Evolutionary conservation across 768 basidiomycete species (phyloP).

Genomic region (Boletus vermiculosoides): DNA sequence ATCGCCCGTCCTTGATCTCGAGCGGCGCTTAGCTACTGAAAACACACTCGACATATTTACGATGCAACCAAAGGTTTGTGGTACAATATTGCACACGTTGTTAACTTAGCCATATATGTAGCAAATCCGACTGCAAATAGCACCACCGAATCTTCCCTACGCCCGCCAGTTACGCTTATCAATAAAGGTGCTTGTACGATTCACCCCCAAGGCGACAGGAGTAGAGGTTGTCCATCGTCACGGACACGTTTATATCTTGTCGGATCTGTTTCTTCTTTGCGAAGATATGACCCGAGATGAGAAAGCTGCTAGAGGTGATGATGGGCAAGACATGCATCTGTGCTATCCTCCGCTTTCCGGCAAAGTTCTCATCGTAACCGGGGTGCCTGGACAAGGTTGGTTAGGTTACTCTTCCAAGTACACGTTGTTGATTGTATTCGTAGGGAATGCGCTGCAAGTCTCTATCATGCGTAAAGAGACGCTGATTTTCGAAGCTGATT

Average conservation of each 20-base stretch:
- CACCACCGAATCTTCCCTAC: constrained; percentile 75
- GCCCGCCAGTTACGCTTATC: constrained; percentile 74
- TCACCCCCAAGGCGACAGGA: constrained; percentile 75
- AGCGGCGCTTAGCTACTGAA: constrained; percentile 72
- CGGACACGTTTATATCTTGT: constrained; percentile 87
- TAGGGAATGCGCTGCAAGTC: constrained; percentile 74
- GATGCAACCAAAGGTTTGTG: constrained; percentile 82
- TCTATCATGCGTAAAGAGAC: constrained; percentile 88
- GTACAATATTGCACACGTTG: not conserved
- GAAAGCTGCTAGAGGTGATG: constrained; percentile 43
- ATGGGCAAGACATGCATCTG: constrained; percentile 84
- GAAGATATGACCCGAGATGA: constrained; percentile 79
- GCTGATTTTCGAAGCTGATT: constrained; percentile 62
- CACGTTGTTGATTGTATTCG: constrained; percentile 14
- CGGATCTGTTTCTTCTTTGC: constrained; percentile 89
- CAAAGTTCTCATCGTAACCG: constrained; percentile 78
- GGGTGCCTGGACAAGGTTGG: constrained; percentile 60
- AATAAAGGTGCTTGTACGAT: constrained; percentile 66
- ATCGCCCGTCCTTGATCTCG: constrained; percentile 73
- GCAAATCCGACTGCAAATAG: constrained; percentile 90
- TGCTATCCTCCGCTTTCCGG: constrained; percentile 95
- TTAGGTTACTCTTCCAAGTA: constrained; percentile 8
- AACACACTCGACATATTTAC: constrained; percentile 91
- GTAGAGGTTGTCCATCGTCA: constrained; percentile 68
- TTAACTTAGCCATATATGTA: constrained; percentile 32